phyloP scores from a whole-genome alignment of 2,329 filamentous ascomycete species.

The Botrytis paeoniae region DNA sequence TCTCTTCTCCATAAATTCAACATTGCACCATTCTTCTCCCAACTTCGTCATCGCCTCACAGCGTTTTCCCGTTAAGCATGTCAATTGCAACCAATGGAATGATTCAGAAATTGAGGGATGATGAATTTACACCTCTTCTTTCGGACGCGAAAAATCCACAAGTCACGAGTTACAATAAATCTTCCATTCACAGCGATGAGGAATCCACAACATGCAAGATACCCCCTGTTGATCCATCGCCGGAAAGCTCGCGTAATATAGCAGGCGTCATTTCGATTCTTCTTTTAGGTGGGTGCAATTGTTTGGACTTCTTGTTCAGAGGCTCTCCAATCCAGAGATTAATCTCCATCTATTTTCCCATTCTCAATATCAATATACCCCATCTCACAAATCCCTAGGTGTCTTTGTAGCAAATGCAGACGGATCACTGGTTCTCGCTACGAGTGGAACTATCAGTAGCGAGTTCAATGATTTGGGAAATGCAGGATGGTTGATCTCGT shows the following conservation, averaged over 20 bases:
- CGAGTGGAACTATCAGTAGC: constrained; percentile 58
- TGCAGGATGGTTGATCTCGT: constrained; percentile 56
- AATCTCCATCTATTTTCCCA: not conserved
- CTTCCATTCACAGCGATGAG: not conserved
- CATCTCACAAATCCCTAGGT: constrained; percentile 37
- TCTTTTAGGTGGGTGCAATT: constrained; percentile 24
- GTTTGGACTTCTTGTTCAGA: not conserved
- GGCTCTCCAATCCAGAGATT: not conserved
- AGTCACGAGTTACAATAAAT: not conserved
- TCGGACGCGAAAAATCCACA: not conserved
- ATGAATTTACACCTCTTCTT: constrained; percentile 2
- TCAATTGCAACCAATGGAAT: not conserved
- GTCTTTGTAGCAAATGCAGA: constrained; percentile 66
- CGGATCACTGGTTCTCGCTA: constrained; percentile 61
- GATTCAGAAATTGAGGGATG: not conserved
- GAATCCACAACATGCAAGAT: not conserved
- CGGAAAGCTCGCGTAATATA: constrained; percentile 15
- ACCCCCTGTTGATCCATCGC: not conserved
- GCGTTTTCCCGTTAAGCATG: not conserved
- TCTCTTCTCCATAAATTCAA: not conserved
- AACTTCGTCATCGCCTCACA: not conserved
- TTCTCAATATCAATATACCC: not conserved
- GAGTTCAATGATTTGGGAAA: constrained; percentile 56
- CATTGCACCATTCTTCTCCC: not conserved
- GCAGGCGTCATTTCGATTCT: constrained; percentile 27